A percentile compares a stretch with the other conserved stretches of the same genome.
phyloP scores from a whole-genome alignment of 306 rosid species.

The Cucurbita moschata region DNA sequence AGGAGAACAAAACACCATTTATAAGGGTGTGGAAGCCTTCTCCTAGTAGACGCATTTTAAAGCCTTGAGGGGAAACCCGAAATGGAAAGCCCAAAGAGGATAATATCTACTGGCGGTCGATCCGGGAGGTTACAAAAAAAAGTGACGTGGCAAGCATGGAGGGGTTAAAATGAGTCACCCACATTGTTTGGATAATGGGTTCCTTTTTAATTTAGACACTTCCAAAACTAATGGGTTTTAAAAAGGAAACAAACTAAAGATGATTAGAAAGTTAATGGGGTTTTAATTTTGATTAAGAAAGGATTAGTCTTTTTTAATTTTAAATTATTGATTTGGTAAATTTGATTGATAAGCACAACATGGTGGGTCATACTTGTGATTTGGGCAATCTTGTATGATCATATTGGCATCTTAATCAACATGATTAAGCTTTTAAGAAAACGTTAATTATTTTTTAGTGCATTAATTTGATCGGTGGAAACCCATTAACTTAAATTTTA shows the following conservation, averaged over 20 bases:
- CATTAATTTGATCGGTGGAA: slow-evolving; percentile 1
- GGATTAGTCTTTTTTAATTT: not conserved
- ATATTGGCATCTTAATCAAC: slow-evolving; percentile 7
- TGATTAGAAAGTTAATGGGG: slow-evolving; percentile 9
- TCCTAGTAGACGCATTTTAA: too few species aligned
- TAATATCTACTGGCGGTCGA: too few species aligned
- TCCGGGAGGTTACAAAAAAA: too few species aligned
- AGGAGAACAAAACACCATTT: too few species aligned
- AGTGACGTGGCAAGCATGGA: not conserved
- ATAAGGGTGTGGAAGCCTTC: too few species aligned
- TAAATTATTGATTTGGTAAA: slow-evolving; percentile 3
- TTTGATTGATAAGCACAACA: slow-evolving; percentile 1
- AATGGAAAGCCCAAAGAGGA: too few species aligned
- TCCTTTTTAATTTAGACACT: not conserved
- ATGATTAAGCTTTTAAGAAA: slow-evolving; percentile 3
- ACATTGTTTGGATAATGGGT: not conserved
- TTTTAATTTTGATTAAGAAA: not conserved
- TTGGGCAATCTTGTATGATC: slow-evolving; percentile 11
- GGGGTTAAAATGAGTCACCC: slow-evolving; percentile 3
- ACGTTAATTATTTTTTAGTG: not conserved
- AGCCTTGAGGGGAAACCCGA: too few species aligned
- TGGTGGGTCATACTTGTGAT: slow-evolving; percentile 9
- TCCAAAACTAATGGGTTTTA: not conserved
- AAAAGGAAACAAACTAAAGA: not conserved
- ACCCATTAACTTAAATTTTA: not conserved